Evolutionary conservation across 1,284 basidiomycete genomes (phyloP).

Genomic region (Ganoderma lucidum): DNA sequence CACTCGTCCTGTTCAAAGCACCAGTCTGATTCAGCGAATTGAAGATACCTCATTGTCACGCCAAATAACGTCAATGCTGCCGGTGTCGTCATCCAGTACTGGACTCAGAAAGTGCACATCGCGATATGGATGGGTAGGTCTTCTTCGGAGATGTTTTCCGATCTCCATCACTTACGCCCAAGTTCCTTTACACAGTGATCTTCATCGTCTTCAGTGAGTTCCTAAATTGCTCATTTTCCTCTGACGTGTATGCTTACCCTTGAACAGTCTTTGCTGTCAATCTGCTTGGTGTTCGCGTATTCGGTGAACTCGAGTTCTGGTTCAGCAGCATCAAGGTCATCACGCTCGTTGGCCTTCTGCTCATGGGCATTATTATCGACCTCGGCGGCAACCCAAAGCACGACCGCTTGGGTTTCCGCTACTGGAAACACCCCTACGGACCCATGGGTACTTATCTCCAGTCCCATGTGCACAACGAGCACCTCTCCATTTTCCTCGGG

Average conservation of each 20-base stretch:
- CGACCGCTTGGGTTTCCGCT: constrained; percentile 61
- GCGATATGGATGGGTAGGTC: constrained; percentile 65
- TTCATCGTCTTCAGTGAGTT: constrained; percentile 62
- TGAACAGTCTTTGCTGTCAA: constrained; percentile 60
- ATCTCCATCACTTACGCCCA: constrained; percentile 12
- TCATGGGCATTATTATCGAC: constrained; percentile 61
- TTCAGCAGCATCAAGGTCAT: constrained; percentile 48
- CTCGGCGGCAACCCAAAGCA: constrained; percentile 65
- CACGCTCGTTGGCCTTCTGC: constrained; percentile 55
- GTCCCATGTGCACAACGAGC: constrained; percentile 53
- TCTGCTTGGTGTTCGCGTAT: constrained; percentile 59
- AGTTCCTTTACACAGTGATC: constrained; percentile 47
- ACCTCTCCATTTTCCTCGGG: constrained; percentile 61
- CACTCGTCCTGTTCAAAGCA: background rate
- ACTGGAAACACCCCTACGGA: constrained; percentile 56
- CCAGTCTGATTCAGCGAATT: background rate
- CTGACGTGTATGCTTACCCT: too few relatives aligned
- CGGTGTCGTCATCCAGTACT: constrained; percentile 68
- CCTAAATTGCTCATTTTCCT: constrained; percentile 6
- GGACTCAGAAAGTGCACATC: constrained; percentile 61
- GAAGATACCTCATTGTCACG: constrained; percentile 43
- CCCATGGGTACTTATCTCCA: constrained; percentile 49
- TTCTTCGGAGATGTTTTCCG: constrained; percentile 2
- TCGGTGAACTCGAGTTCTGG: constrained; percentile 65
- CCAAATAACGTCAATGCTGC: constrained; percentile 57